phyloP scores from a whole-genome alignment of 306 rosid species.

The Medicago arabica region DNA sequence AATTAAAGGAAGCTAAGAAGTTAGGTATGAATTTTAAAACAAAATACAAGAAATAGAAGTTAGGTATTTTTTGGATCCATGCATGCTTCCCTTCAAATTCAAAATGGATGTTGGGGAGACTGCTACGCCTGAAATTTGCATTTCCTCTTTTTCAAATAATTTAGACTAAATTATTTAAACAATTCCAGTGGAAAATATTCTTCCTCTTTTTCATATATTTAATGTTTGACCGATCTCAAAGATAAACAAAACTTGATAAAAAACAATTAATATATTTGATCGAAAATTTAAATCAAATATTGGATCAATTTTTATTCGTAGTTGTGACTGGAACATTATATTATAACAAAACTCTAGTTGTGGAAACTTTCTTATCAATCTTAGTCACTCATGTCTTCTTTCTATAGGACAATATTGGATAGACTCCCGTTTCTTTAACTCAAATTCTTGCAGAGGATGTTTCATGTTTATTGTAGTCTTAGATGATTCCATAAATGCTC shows the following conservation, averaged over 20 bases:
- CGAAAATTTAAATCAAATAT: too few relatives aligned
- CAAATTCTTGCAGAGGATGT: neutral
- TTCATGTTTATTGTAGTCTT: neutral
- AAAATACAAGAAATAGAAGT: slow-evolving; percentile 10
- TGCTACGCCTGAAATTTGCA: neutral
- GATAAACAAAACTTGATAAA: too few relatives aligned
- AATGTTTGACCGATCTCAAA: too few relatives aligned
- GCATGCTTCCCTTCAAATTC: slow-evolving; percentile 43
- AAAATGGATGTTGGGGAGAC: slow-evolving; percentile 14
- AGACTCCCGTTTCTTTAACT: neutral
- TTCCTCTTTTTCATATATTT: too few relatives aligned
- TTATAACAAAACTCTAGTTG: too few relatives aligned
- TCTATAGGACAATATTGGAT: neutral
- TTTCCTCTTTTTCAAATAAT: neutral
- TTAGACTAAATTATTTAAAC: neutral
- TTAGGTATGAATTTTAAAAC: slow-evolving; percentile 34
- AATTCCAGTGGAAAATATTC: too few relatives aligned
- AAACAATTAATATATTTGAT: too few relatives aligned
- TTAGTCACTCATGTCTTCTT: neutral
- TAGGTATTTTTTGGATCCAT: slow-evolving; percentile 38
- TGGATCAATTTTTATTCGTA: too few relatives aligned
- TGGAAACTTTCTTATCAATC: neutral
- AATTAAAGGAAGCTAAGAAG: slow-evolving; percentile 15
- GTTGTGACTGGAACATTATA: too few relatives aligned
- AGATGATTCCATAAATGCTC: neutral